phyloP scores from a whole-genome alignment of 495 filamentous ascomycete species.

The Hypoxylon lenormandii region DNA sequence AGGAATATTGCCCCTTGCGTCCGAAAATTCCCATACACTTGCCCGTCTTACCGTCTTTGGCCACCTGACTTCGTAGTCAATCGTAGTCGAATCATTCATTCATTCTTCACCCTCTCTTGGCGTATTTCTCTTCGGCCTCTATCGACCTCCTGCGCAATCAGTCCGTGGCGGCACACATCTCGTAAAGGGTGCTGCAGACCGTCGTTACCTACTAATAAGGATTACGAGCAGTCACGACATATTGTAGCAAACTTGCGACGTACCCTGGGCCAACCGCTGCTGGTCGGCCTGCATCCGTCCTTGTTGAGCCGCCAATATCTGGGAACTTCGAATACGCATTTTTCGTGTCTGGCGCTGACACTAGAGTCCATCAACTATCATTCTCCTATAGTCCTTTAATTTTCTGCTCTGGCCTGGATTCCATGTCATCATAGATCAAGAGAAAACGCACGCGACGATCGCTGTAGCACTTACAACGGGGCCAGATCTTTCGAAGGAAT shows the following conservation, averaged over 20 bases:
- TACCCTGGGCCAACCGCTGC: conserved; percentile 12
- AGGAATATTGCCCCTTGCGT: conserved; percentile 41
- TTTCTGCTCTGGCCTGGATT: conserved; percentile 5
- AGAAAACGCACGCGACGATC: conserved; percentile 22
- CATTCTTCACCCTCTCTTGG: conserved; percentile 2
- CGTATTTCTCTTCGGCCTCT: conserved; percentile 14
- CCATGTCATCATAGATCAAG: conserved; percentile 31
- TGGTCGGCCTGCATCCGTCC: conserved; percentile 17
- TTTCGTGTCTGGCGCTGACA: not conserved
- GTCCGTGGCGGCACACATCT: conserved; percentile 17
- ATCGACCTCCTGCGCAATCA: conserved; percentile 4
- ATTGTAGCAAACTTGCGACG: conserved; percentile 21
- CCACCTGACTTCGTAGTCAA: conserved; percentile 34
- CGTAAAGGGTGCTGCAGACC: conserved; percentile 19
- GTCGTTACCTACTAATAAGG: conserved; percentile 26
- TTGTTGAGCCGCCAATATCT: conserved; percentile 28
- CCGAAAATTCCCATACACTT: conserved; percentile 19
- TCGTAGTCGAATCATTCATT: conserved; percentile 24
- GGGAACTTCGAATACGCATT: conserved; percentile 16
- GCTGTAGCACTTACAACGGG: conserved; percentile 14
- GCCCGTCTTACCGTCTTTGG: conserved; percentile 24
- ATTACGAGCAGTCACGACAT: conserved; percentile 30
- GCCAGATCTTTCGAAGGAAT: conserved; percentile 13
- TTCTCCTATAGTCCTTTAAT: not conserved
- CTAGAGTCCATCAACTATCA: conserved; percentile 17